Conservation (phyloP, 225 moss, liverwort and hornwort genomes). For the Ulota crispa region DNA sequence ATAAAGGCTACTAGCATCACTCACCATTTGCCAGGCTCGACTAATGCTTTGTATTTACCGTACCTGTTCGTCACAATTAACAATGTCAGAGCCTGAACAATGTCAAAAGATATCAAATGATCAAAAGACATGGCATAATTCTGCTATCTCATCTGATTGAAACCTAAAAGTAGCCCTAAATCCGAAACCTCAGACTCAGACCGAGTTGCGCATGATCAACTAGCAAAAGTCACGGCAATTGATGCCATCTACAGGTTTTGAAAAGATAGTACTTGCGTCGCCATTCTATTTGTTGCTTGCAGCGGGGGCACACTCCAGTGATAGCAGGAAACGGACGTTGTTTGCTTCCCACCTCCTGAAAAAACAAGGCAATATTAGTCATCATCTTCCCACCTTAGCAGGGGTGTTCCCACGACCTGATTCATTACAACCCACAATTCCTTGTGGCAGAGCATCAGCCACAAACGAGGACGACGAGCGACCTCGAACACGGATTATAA, state of each 20-base stretch:
- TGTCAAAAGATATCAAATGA: conserved; percentile 2
- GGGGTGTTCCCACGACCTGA: not conserved
- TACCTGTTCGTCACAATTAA: conserved; percentile 44
- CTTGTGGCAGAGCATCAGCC: not conserved
- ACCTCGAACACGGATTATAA: not conserved
- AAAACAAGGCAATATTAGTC: not conserved
- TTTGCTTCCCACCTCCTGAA: conserved; percentile 69
- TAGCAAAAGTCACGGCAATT: conserved; percentile 6
- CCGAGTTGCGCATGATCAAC: not conserved
- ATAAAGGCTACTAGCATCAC: conserved; percentile 13
- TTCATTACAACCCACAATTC: conserved; percentile 6
- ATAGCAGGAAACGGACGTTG: conserved; percentile 62
- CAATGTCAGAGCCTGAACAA: conserved; percentile 24
- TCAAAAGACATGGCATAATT: conserved; percentile 7
- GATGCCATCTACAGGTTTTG: conserved; percentile 8
- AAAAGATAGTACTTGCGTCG: conserved; percentile 56
- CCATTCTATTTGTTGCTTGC: conserved; percentile 80
- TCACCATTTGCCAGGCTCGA: conserved; percentile 65
- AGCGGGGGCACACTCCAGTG: conserved; percentile 68
- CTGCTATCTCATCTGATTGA: not conserved
- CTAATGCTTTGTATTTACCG: conserved; percentile 61
- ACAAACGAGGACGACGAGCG: not conserved
- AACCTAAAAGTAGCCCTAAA: not conserved
- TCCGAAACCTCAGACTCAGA: not conserved
- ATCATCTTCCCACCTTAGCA: conserved; percentile 19